Evolutionary conservation across 495 filamentous ascomycete genomes (phyloP), one percentile per base, ranked within the genome.

Genomic region (Schizothecium vesticola): DNA sequence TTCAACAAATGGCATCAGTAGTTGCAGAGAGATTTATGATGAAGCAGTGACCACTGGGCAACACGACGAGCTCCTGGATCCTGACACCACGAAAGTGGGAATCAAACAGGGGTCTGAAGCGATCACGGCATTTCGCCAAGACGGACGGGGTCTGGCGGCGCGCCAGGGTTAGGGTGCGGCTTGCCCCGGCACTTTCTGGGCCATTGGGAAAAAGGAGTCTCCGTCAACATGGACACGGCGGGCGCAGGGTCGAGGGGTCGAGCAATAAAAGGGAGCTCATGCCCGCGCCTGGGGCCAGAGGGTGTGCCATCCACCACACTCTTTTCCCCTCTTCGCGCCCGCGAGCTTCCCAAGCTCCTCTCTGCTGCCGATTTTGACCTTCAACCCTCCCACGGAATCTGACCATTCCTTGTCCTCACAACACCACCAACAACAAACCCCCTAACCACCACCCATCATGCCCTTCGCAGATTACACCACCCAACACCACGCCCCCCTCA

Each of bases 131-230:
- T 51, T n/a, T 19, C 19, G 43, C 43, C 43, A n/a, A n/a, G n/a
- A n/a, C n/a, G n/a, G n/a, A n/a, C n/a, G n/a, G n/a, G n/a, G n/a
- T n/a, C n/a, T n/a, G n/a, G n/a, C n/a, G n/a, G n/a, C n/a, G 56
- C 11, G 22, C 22, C n/a, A 36, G 64, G 64, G 64, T 65, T 65
- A 65, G 64, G 64, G 64, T 65, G n/a, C 10, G 29, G 25, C 1
- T n/a, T 21, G 21, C 33, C 21, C 28, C 61, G 25, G 24, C 23
- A 23, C 36, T 3, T 25, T 59, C 31, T 61, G 26, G 59, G 59
- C 25, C 59, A 61, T 26, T 28, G 60, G 60, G 43, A n/a, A 61
- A 61, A 61, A 61, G 59, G 28, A 28, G 59, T 26, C 21, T 61
- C 26, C 23, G 5, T 28, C 23, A 31, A 61, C 23, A 61, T 61